These are phyloP conservation scores for Thymus mandschuricus DNA, from an alignment of 257 asterid genomes.

Conservation along the genomic window DNA sequence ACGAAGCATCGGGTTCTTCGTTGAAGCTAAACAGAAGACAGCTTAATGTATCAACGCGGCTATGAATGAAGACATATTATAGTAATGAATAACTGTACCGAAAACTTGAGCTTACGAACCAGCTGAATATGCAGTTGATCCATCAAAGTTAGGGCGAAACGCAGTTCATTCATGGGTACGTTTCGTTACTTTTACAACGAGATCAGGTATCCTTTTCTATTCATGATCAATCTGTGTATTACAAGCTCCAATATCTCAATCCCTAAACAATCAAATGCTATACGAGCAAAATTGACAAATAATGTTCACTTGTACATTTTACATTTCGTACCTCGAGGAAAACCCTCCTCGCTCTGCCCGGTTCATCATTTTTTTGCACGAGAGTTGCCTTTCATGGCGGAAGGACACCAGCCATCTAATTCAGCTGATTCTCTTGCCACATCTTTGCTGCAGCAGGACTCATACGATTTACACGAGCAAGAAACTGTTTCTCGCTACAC, in stretches of 20 bases:
- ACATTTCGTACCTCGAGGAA: neutral
- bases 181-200: neutral
- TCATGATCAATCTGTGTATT: neutral
- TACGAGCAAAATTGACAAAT: neutral
- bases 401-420: slow-evolving; percentile 4
- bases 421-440: slow-evolving; percentile 42
- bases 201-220: neutral
- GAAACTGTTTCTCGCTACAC: slow-evolving; percentile 55
- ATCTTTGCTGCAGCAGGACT: slow-evolving; percentile 46
- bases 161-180: neutral
- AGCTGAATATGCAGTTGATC: neutral
- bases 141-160: neutral
- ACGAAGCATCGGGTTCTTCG: too few species aligned
- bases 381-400: neutral
- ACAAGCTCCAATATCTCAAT: slow-evolving; percentile 4
- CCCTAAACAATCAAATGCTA: slow-evolving; percentile 1
- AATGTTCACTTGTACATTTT: neutral
- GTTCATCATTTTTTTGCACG: slow-evolving; percentile 8
- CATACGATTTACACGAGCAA: slow-evolving; percentile 51
- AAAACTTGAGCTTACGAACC: neutral
- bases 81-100: too few species aligned
- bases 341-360: neutral
- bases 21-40: too few species aligned
- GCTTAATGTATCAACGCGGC: too few species aligned
- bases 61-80: too few species aligned